phyloP scores from a whole-genome alignment of 2,329 filamentous ascomycete species.

The Penicillium sclerotiorum region DNA sequence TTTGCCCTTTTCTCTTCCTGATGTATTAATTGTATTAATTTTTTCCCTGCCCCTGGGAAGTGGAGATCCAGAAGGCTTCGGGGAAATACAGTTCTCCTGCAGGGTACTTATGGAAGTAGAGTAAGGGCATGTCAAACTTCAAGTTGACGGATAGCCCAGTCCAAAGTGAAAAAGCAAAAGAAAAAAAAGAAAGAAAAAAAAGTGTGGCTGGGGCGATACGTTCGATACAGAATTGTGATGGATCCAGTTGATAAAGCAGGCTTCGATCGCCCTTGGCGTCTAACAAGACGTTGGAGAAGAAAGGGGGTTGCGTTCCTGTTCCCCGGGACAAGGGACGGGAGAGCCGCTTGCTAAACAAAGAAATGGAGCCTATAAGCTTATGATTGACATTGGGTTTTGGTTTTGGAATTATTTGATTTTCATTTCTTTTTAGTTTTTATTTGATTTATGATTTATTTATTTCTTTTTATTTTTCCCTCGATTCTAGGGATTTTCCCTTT shows the following conservation, averaged over 20 bases:
- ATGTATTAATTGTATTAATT: neutral
- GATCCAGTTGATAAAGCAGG: slow-evolving; percentile 19
- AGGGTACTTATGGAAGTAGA: slow-evolving; percentile 18
- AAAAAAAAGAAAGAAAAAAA: neutral
- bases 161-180: too few species aligned
- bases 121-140: too few species aligned
- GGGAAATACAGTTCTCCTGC: slow-evolving; percentile 4
- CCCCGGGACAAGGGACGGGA: slow-evolving; percentile 36
- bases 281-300: slow-evolving; percentile 23
- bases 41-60: neutral
- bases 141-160: too few species aligned
- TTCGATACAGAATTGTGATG: slow-evolving; percentile 25
- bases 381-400: slow-evolving; percentile 11
- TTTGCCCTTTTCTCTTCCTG: too few species aligned
- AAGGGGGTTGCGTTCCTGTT: slow-evolving; percentile 33
- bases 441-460: slow-evolving; percentile 6
- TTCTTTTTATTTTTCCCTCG: neutral
- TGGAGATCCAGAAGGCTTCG: slow-evolving; percentile 19
- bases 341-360: slow-evolving; percentile 36
- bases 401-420: slow-evolving; percentile 1
- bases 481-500: too few species aligned
- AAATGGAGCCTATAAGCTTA: slow-evolving; percentile 17
- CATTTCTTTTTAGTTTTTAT: slow-evolving; percentile 2
- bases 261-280: slow-evolving; percentile 10
- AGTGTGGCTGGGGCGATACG: slow-evolving; percentile 1